phyloP scores from a whole-genome alignment of 345 rosid genomes.

The Populus euphratica region DNA sequence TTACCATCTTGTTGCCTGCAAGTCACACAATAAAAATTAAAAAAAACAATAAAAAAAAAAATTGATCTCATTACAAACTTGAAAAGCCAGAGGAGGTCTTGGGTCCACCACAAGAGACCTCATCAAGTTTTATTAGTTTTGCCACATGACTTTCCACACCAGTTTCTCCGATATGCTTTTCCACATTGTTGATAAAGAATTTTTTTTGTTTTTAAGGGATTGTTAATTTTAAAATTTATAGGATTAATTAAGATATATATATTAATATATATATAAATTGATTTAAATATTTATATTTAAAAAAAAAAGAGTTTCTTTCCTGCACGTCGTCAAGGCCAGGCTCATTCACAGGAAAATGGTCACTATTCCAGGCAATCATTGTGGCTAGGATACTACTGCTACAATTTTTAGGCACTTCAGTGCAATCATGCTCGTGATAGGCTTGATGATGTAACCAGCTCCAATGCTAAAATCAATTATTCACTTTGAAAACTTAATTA shows the following conservation, averaged over 20 bases:
- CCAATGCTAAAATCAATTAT: conserved; percentile 9
- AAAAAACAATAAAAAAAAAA: too few species aligned
- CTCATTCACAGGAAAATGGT: conserved; percentile 26
- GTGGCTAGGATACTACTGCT: conserved; percentile 19
- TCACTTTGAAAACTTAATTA: not conserved
- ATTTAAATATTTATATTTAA: too few species aligned
- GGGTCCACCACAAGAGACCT: too few species aligned
- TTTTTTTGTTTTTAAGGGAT: too few species aligned
- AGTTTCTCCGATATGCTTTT: conserved; percentile 23
- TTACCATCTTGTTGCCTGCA: too few species aligned
- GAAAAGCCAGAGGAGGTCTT: too few species aligned
- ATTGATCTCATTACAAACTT: too few species aligned
- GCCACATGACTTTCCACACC: not conserved
- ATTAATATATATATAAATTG: too few species aligned
- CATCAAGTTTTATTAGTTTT: too few species aligned
- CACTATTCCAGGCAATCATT: conserved; percentile 28
- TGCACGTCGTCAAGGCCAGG: conserved; percentile 27
- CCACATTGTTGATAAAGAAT: conserved; percentile 23
- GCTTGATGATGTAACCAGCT: conserved; percentile 7
- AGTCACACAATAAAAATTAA: too few species aligned
- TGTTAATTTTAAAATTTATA: too few species aligned
- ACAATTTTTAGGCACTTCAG: conserved; percentile 25
- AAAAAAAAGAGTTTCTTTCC: conserved; percentile 23
- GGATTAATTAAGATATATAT: too few species aligned
- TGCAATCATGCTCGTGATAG: conserved; percentile 32